Conservation (phyloP, 2,329 filamentous ascomycete species). For the Fusarium protoensiforme region DNA sequence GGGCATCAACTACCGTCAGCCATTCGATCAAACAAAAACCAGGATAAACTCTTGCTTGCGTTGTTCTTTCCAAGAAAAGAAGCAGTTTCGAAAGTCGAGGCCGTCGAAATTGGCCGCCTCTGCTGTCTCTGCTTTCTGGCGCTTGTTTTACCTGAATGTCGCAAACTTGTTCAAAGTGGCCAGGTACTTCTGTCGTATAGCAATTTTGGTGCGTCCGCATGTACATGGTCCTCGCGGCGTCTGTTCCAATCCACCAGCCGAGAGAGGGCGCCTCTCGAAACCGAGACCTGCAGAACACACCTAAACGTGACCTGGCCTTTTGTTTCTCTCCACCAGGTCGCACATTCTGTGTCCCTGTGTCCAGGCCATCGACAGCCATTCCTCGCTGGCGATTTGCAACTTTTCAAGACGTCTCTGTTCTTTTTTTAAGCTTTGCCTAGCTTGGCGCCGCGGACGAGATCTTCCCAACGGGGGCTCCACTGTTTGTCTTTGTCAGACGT, state of each 20-base stretch:
- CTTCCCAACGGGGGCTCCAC: neutral
- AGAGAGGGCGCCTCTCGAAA: slow-evolving; percentile 41
- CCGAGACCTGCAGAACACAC: slow-evolving; percentile 32
- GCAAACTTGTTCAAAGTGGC: slow-evolving; percentile 4
- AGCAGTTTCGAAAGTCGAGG: slow-evolving; percentile 10
- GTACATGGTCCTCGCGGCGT: slow-evolving; percentile 23
- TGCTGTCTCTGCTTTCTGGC: slow-evolving; percentile 23
- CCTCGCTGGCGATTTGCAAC: slow-evolving; percentile 1
- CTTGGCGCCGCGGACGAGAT: neutral
- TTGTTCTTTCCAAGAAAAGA: neutral
- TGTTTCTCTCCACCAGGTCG: slow-evolving; percentile 29
- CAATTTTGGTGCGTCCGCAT: neutral
- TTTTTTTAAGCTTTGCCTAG: slow-evolving; percentile 13
- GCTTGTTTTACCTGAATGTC: slow-evolving; percentile 34
- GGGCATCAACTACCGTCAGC: slow-evolving; percentile 5
- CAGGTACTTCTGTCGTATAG: slow-evolving; percentile 19
- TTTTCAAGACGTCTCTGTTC: slow-evolving; percentile 10
- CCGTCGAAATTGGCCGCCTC: slow-evolving; percentile 18
- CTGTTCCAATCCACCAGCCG: slow-evolving; percentile 24
- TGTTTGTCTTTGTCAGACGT: slow-evolving; percentile 7
- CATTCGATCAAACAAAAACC: neutral
- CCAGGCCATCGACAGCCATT: slow-evolving; percentile 24
- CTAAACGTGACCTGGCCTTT: neutral
- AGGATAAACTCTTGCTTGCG: neutral
- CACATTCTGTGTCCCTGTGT: slow-evolving; percentile 11